phyloP scores from a whole-genome alignment of 352 stramenopile species.

The Thalassiosira mediterranea region DNA sequence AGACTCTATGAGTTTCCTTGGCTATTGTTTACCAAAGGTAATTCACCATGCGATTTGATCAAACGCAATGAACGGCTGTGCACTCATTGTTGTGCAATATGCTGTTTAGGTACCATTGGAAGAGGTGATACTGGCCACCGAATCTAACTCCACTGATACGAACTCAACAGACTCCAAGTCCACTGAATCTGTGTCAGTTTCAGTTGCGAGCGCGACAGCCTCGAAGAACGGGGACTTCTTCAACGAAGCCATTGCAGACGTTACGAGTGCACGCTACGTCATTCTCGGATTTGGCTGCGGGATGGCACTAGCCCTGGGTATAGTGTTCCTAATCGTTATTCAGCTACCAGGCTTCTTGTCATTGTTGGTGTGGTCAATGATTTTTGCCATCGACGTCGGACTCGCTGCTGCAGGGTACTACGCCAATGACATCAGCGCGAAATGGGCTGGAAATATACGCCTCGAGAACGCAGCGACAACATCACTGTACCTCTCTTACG shows the following conservation, averaged over 20 bases:
- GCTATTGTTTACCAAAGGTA: conserved; percentile 35
- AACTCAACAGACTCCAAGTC: conserved; percentile 11
- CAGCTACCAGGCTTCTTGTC: conserved; percentile 81
- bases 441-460: conserved; percentile 40
- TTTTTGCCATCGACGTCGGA: conserved; percentile 63
- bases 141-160: neutral
- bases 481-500: conserved; percentile 52
- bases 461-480: conserved; percentile 39
- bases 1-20: conserved; percentile 33
- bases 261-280: conserved; percentile 66
- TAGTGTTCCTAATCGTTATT: conserved; percentile 82
- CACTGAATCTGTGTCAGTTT: conserved; percentile 15
- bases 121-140: no score
- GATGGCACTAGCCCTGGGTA: conserved; percentile 68
- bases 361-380: conserved; percentile 80
- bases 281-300: conserved; percentile 85
- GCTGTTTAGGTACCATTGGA: no score
- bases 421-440: conserved; percentile 32
- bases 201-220: conserved; percentile 11
- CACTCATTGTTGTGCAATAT: no score
- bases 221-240: conserved; percentile 31
- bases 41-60: neutral
- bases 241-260: conserved; percentile 59
- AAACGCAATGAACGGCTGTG: no score
- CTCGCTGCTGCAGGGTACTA: conserved; percentile 60